These are phyloP conservation scores for Acanthamoeba pearcei DNA, from an alignment of 208 protist species.

Conservation along the genomic window DNA sequence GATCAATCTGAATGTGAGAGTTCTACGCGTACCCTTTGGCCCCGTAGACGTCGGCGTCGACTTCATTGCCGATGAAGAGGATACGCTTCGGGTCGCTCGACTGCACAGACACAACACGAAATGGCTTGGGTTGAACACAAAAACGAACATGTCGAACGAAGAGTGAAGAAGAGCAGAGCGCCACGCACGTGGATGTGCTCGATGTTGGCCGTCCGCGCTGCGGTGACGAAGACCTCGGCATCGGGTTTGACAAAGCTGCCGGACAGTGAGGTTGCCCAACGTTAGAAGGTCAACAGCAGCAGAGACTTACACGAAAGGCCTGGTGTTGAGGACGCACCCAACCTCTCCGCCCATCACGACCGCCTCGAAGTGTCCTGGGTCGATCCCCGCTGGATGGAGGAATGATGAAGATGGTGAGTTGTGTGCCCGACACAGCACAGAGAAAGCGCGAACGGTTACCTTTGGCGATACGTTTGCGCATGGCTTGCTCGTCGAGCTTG, in stretches of 20 bases:
- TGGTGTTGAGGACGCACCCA: not conserved
- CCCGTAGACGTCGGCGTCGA: conserved; percentile 12
- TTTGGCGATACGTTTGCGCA: conserved; percentile 51
- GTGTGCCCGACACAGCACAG: too few species aligned
- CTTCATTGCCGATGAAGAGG: conserved; percentile 54
- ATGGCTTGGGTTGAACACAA: too few species aligned
- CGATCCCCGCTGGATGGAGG: conserved; percentile 7
- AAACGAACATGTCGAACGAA: too few species aligned
- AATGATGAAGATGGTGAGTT: too few species aligned
- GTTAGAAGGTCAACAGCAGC: not conserved
- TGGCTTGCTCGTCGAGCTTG: conserved; percentile 14
- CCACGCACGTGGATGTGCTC: conserved; percentile 38
- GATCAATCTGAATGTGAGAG: not conserved
- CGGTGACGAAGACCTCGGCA: conserved; percentile 15
- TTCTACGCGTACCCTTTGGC: not conserved
- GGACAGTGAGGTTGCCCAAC: too few species aligned
- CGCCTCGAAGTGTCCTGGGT: conserved; percentile 2
- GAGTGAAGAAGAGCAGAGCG: not conserved
- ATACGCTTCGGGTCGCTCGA: not conserved
- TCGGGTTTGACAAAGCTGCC: conserved; percentile 31
- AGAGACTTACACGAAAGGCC: too few species aligned
- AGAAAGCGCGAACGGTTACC: not conserved
- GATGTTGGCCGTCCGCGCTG: conserved; percentile 13
- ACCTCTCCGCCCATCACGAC: conserved; percentile 61
- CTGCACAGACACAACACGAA: not conserved